These are phyloP conservation scores for Boletellus sp. DNA, from an alignment of 768 basidiomycete species.

Conservation along the genomic window DNA sequence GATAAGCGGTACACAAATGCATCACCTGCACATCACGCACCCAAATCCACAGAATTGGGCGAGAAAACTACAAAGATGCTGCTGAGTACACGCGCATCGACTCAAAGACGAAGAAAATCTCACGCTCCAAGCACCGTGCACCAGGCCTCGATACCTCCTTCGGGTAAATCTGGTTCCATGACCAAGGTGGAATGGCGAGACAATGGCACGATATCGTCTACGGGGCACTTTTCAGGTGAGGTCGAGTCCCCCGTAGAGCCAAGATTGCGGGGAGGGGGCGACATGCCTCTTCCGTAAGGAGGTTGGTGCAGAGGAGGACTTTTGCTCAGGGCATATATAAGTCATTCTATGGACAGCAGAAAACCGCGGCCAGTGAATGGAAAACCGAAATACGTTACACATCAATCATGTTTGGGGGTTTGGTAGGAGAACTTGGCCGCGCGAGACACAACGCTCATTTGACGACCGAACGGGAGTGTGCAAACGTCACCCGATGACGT, in stretches of 20 bases:
- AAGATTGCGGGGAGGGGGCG: background rate
- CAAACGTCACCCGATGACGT: background rate
- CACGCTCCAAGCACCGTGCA: conserved; percentile 27
- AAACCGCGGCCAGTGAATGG: background rate
- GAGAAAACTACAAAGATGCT: conserved; percentile 20
- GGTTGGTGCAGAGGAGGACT: background rate
- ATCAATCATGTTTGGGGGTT: background rate
- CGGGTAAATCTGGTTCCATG: conserved; percentile 5
- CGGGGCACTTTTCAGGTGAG: background rate
- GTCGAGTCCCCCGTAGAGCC: background rate
- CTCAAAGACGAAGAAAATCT: background rate
- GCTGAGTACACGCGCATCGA: background rate
- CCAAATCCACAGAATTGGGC: conserved; percentile 26
- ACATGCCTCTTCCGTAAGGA: conserved; percentile 1
- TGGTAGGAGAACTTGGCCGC: background rate
- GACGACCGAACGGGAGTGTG: background rate
- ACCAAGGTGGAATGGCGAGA: background rate
- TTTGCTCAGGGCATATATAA: background rate
- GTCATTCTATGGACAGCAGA: background rate
- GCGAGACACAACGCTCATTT: background rate
- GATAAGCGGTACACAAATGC: background rate
- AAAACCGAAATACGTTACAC: background rate
- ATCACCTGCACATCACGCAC: conserved; percentile 2
- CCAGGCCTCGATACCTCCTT: conserved; percentile 22
- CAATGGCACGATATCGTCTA: background rate